A percentile compares a stretch with the other conserved stretches of the same genome.
phyloP scores from a whole-genome alignment of 2,329 filamentous ascomycete genomes.

The Aspergillus sp. region DNA sequence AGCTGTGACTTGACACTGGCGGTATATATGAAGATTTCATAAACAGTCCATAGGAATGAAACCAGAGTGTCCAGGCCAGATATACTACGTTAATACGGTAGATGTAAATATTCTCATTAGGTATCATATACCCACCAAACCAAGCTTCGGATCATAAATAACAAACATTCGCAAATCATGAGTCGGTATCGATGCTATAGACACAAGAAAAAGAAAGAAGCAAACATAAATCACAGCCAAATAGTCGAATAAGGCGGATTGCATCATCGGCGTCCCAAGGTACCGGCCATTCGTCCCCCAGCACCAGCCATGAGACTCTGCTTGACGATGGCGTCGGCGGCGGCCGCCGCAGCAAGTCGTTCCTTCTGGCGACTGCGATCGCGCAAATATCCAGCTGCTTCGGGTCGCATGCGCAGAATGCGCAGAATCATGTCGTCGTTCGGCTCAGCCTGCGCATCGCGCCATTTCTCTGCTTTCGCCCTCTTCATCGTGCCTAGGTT shows the following conservation, averaged over 20 bases:
- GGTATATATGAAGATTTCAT: background rate
- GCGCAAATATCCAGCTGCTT: conserved; percentile 83
- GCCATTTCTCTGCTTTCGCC: conserved; percentile 93
- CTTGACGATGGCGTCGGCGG: conserved; percentile 90
- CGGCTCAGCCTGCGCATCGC: conserved; percentile 93
- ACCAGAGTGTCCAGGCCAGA: background rate
- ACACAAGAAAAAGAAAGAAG: conserved; percentile 7
- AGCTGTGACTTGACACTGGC: conserved; percentile 8
- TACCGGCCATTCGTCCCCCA: conserved; percentile 57
- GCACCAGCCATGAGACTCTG: conserved; percentile 75
- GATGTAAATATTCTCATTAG: conserved; percentile 8
- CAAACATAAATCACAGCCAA: conserved; percentile 15
- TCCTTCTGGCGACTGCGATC: conserved; percentile 94
- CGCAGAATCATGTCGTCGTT: conserved; percentile 98
- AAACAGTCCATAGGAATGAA: background rate
- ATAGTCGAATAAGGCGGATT: background rate
- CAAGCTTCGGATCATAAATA: conserved; percentile 5
- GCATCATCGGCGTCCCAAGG: conserved; percentile 38
- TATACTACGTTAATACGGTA: background rate
- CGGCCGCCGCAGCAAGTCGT: conserved; percentile 83
- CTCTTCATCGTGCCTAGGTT: conserved; percentile 96
- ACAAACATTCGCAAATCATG: conserved; percentile 6
- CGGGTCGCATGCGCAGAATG: conserved; percentile 91
- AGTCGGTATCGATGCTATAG: conserved; percentile 8
- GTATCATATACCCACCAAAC: background rate